A percentile compares a stretch with the other conserved stretches of the same genome.
These are phyloP conservation scores for Colletotrichum somersetense DNA, from an alignment of 2,329 filamentous ascomycete genomes.

Conservation along the genomic window DNA sequence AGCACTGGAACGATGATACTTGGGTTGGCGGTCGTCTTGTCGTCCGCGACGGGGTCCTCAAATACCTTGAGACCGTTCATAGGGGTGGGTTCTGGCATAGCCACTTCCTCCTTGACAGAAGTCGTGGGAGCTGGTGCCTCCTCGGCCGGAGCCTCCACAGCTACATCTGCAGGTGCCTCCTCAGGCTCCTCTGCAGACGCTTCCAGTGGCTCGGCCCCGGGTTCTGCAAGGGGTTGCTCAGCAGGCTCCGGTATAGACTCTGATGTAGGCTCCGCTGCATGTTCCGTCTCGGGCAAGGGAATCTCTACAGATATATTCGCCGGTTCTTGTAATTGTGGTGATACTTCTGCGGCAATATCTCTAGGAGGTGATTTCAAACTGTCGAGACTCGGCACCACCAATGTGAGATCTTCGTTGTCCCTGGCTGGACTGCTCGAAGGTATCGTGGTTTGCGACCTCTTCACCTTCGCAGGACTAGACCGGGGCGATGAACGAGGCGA, in stretches of 20 bases:
- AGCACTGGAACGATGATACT: constrained; percentile 64
- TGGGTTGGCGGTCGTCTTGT: constrained; percentile 61
- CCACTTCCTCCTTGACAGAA: constrained; percentile 20
- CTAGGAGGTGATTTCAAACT: constrained; percentile 47
- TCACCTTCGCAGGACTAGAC: constrained; percentile 56
- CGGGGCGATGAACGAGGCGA: constrained; percentile 53
- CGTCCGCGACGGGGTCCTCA: constrained; percentile 70
- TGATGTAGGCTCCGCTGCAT: constrained; percentile 19
- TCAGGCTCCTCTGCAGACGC: neutral
- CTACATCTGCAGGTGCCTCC: neutral
- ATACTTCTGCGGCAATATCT: constrained; percentile 48
- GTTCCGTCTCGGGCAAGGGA: constrained; percentile 24
- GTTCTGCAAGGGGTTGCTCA: constrained; percentile 47
- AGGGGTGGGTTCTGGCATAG: constrained; percentile 47
- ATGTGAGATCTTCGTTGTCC: constrained; percentile 66
- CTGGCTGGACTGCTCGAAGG: constrained; percentile 61
- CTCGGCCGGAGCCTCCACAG: neutral
- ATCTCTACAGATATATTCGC: constrained; percentile 25
- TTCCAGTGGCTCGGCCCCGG: constrained; percentile 14
- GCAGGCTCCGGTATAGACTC: constrained; percentile 23
- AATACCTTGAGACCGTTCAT: constrained; percentile 67
- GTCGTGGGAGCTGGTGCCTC: neutral
- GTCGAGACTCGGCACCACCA: constrained; percentile 63
- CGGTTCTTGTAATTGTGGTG: constrained; percentile 26
- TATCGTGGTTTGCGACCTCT: constrained; percentile 47